Base-by-base conservation (phyloP, 371 early-diverging fungal genomes). In the Capniomyces stellatus region DNA sequence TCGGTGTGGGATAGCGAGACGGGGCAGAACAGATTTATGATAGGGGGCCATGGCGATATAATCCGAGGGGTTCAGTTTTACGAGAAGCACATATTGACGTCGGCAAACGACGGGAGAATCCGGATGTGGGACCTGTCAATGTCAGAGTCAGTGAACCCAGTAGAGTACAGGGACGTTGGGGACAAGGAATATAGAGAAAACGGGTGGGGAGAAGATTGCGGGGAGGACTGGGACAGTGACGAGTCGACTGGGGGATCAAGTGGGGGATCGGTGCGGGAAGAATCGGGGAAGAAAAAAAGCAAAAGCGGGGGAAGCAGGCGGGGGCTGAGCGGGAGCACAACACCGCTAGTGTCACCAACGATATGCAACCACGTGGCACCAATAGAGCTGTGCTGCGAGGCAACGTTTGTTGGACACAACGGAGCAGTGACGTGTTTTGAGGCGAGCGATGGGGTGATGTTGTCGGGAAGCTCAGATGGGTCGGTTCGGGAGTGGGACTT, bases 401-500 rank as follows among this genome's bases (percentile, higher is more conserved):
- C 48, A 55, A 60, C 67, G 18, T 64, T 74, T 27, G 50, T 56
- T 1, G 72, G 75, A 3, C 84, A 82, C 49, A 62, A 64, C 1
- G 76, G 75, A n/a, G 78, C 78, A 4, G 70, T 81, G 22, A 66
- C 74, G 0, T 70, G 71, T 40, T 61, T 81, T 40, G 64, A 71
- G 60, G 70, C 76, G 2, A 49, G 57, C 28, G 68, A 67, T n/a
- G 55, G 61, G 23, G 58, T 64, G 54, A 55, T 83, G 68, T 70
- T 91, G 1, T 81, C 85, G n/a, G 92, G 90, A 21, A 76, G 85
- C 6, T 78, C 83, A 29, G 95, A 97, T 70, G 77, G 79, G 58
- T 86, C 91, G 2, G 81, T 91, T 59, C 76, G 80, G 40, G 81
- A 88, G 48, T 97, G 92, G 92, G 89, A 89, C 64, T 51, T 88